Evolutionary conservation across 2,329 filamentous ascomycete species (phyloP).

Genomic region (Trichoderma sp.): DNA sequence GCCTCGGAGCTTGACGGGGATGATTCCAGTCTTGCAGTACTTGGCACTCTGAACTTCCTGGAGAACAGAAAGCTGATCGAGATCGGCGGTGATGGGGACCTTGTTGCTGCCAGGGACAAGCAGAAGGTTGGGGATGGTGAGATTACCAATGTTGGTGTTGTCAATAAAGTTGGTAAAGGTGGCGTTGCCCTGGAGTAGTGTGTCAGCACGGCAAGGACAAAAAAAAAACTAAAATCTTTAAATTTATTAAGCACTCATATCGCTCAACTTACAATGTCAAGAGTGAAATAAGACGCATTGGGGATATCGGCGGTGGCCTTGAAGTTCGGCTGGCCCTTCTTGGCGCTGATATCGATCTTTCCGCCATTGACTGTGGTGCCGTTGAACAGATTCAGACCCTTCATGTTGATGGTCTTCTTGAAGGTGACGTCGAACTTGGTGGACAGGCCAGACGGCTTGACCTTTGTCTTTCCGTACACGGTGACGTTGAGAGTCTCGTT

Average conservation of each 20-base stretch:
- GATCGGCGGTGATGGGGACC: constrained; percentile 55
- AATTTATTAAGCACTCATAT: not conserved
- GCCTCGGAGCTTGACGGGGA: constrained; percentile 59
- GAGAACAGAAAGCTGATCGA: constrained; percentile 54
- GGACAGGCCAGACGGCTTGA: constrained; percentile 53
- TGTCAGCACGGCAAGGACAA: constrained; percentile 8
- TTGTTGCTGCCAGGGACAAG: constrained; percentile 61
- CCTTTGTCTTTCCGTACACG: constrained; percentile 53
- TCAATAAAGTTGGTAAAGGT: constrained; percentile 61
- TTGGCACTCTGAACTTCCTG: constrained; percentile 37
- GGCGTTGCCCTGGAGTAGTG: constrained; percentile 57
- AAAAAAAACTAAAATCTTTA: not conserved
- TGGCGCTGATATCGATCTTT: constrained; percentile 45
- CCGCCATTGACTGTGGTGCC: constrained; percentile 56
- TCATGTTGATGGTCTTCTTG: constrained; percentile 55
- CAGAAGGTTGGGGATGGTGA: constrained; percentile 59
- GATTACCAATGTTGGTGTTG: constrained; percentile 53
- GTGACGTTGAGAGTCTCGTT: constrained; percentile 54
- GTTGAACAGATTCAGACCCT: constrained; percentile 56
- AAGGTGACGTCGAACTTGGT: constrained; percentile 55
- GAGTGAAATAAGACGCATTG: constrained; percentile 64
- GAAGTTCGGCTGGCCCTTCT: constrained; percentile 59
- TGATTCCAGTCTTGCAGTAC: constrained; percentile 56
- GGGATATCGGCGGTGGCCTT: constrained; percentile 60
- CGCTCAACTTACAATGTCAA: constrained; percentile 58